Evolutionary conservation across 768 basidiomycete genomes (phyloP).

Genomic region (Auricularia sp.): DNA sequence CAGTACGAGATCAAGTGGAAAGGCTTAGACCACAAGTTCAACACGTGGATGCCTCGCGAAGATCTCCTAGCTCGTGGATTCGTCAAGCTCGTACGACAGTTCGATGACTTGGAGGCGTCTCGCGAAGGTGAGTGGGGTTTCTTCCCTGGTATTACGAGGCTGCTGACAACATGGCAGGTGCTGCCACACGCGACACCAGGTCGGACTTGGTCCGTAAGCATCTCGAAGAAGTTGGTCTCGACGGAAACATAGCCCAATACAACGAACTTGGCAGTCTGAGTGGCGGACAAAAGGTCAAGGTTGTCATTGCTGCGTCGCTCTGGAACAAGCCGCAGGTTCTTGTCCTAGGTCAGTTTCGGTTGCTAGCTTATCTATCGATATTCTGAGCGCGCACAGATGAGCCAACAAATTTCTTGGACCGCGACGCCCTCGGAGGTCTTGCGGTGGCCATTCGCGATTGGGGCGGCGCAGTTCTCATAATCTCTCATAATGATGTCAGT

Average conservation of each 20-base stretch:
- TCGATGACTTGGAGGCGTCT: conserved; percentile 93
- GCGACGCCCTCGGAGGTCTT: conserved; percentile 88
- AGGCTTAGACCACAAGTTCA: conserved; percentile 73
- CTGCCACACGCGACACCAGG: conserved; percentile 80
- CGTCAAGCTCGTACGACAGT: conserved; percentile 81
- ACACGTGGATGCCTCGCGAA: conserved; percentile 87
- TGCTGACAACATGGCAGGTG: conserved; percentile 17
- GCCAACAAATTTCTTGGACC: conserved; percentile 94
- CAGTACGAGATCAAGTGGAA: conserved; percentile 90
- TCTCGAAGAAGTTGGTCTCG: conserved; percentile 88
- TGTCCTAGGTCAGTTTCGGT: conserved; percentile 16
- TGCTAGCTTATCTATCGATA: conserved; percentile 6
- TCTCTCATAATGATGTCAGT: conserved; percentile 73
- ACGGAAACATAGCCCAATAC: conserved; percentile 97
- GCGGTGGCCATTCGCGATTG: conserved; percentile 93
- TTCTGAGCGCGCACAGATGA: conserved; percentile 66
- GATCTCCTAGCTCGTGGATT: conserved; percentile 80
- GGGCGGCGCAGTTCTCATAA: conserved; percentile 91
- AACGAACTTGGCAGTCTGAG: conserved; percentile 92
- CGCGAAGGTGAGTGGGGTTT: conserved; percentile 50
- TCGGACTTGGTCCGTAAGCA: conserved; percentile 78
- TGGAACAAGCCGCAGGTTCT: conserved; percentile 90
- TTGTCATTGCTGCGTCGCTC: conserved; percentile 86
- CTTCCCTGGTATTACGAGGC: neutral
- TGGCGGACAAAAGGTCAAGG: conserved; percentile 96